Evolutionary conservation across 164 flowering plant species (phyloP).

Genomic region (Taxillus chinensis): DNA sequence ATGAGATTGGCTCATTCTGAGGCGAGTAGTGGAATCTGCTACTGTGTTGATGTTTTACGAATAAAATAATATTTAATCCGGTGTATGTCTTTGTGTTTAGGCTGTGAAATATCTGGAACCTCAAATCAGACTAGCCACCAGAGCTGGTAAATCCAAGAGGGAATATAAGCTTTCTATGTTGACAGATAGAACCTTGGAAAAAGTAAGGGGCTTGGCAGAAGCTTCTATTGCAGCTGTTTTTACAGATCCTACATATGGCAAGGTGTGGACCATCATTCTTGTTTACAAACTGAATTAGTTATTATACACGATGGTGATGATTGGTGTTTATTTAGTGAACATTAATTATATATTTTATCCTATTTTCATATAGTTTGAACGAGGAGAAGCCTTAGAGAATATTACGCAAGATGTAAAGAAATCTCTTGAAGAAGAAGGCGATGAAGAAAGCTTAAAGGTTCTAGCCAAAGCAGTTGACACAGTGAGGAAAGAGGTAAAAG

Average conservation of each 20-base stretch:
- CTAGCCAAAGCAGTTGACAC: conserved; percentile 79
- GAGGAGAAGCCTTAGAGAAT: conserved; percentile 88
- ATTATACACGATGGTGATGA: neutral
- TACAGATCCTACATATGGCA: conserved; percentile 84
- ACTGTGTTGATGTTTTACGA: neutral
- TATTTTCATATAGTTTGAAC: conserved; percentile 62
- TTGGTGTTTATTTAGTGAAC: neutral
- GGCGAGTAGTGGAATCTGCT: conserved; percentile 26
- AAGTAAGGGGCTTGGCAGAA: conserved; percentile 55
- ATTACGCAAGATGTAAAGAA: conserved; percentile 71
- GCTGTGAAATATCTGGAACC: conserved; percentile 87
- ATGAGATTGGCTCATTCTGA: conserved; percentile 85
- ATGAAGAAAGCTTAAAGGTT: conserved; percentile 77
- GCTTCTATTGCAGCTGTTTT: conserved; percentile 75
- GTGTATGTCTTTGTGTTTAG: conserved; percentile 28
- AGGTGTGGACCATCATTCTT: conserved; percentile 33
- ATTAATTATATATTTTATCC: neutral
- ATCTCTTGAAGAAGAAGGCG: conserved; percentile 74
- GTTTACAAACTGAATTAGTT: neutral
- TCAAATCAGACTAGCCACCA: conserved; percentile 79
- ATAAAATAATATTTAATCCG: conserved; percentile 2
- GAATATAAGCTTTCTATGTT: conserved; percentile 71
- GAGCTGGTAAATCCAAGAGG: conserved; percentile 78
- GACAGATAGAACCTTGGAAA: conserved; percentile 53
- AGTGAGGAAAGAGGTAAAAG: conserved; percentile 62